Percentiles rank a stretch among this genome's conserved stretches.
These are phyloP conservation scores for Ocimum tenuiflorum DNA, from an alignment of 257 asterid species.

Conservation along the genomic window DNA sequence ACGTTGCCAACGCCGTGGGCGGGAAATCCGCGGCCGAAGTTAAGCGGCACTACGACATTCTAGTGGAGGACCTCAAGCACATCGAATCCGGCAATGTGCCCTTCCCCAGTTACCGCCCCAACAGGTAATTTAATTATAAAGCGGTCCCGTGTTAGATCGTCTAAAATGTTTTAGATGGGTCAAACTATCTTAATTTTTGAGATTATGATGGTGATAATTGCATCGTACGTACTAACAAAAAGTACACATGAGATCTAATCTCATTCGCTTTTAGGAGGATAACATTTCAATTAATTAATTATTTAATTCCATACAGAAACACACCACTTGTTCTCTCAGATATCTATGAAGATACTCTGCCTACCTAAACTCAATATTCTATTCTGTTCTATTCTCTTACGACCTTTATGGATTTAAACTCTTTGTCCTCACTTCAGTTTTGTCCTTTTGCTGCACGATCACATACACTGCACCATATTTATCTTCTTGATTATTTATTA, in stretches of 20 bases:
- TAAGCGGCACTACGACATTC: slow-evolving; percentile 59
- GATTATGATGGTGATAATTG: no score
- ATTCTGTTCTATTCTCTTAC: background rate
- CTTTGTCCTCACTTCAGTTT: slow-evolving; percentile 18
- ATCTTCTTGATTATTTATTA: no score
- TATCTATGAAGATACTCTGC: slow-evolving; percentile 25
- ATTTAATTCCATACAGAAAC: no score
- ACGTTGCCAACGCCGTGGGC: slow-evolving; percentile 52
- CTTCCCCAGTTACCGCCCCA: slow-evolving; percentile 43
- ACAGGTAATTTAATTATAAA: no score
- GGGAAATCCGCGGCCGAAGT: slow-evolving; percentile 67
- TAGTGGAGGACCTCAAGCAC: slow-evolving; percentile 59
- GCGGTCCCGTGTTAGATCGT: no score
- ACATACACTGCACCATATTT: no score
- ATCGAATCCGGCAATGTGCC: slow-evolving; percentile 69
- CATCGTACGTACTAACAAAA: no score
- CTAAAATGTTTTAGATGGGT: no score
- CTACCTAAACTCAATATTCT: slow-evolving; percentile 29
- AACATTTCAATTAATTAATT: slow-evolving; percentile 33
- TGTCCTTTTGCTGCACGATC: slow-evolving; percentile 2
- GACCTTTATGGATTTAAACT: background rate
- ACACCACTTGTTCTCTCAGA: slow-evolving; percentile 11
- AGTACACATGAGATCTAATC: slow-evolving; percentile 39
- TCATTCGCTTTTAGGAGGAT: slow-evolving; percentile 12
- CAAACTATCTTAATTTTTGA: no score